A percentile compares a stretch with the other conserved stretches of the same genome.
phyloP scores from a whole-genome alignment of 2,329 filamentous ascomycete species.

The Colletotrichum phormii region DNA sequence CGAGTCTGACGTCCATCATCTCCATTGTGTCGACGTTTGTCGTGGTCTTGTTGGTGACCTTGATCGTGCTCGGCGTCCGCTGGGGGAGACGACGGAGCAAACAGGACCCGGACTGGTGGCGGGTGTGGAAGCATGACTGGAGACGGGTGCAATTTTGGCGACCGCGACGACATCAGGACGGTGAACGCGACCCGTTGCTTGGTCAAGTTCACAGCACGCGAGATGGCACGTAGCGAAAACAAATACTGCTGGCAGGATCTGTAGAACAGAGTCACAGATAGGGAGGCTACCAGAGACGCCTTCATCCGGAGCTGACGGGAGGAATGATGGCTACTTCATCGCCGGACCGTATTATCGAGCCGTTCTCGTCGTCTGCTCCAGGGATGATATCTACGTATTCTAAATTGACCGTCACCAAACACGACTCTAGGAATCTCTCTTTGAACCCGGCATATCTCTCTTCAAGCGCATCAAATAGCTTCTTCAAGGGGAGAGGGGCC shows the following conservation, averaged over 20 bases:
- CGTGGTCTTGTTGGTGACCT: conserved; percentile 40
- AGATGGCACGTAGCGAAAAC: too few relatives aligned
- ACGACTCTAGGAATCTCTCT: conserved; percentile 75
- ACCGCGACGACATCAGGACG: neutral
- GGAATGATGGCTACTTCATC: conserved; percentile 92
- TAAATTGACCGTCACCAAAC: conserved; percentile 83
- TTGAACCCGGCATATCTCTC: conserved; percentile 76
- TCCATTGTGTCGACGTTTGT: conserved; percentile 48
- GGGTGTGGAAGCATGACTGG: conserved; percentile 32
- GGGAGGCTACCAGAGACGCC: neutral
- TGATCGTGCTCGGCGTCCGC: conserved; percentile 34
- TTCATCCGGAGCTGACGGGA: conserved; percentile 85
- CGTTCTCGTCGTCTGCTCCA: conserved; percentile 50
- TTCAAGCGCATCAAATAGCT: conserved; percentile 77
- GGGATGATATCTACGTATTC: conserved; percentile 82
- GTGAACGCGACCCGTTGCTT: conserved; percentile 39
- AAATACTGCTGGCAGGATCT: neutral
- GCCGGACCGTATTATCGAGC: conserved; percentile 71
- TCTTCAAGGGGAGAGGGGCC: conserved; percentile 72
- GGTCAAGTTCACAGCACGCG: conserved; percentile 15
- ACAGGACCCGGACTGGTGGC: conserved; percentile 39
- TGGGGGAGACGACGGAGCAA: conserved; percentile 27
- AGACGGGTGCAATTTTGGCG: neutral
- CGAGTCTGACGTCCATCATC: conserved; percentile 49
- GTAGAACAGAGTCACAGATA: conserved; percentile 13